phyloP scores from a whole-genome alignment of 2,329 filamentous ascomycete species.

The Alternaria solani region DNA sequence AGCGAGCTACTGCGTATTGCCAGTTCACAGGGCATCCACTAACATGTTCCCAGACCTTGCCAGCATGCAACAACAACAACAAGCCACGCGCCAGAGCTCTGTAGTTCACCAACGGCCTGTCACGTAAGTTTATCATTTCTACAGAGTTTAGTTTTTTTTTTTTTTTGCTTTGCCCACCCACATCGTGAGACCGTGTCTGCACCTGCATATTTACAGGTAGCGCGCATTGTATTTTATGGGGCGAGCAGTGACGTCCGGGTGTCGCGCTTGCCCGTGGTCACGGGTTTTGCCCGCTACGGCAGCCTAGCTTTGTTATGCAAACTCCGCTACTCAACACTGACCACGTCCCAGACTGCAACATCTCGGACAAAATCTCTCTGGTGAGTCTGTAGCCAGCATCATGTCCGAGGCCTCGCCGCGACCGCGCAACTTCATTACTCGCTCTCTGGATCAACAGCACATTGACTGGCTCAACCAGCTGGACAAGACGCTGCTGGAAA shows the following conservation, averaged over 20 bases:
- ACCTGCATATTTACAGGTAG: not conserved
- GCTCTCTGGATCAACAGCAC: constrained; percentile 54
- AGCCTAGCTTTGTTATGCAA: constrained; percentile 19
- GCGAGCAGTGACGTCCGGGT: constrained; percentile 13
- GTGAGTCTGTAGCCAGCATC: constrained; percentile 55
- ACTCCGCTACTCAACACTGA: constrained; percentile 18
- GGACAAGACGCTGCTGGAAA: constrained; percentile 54
- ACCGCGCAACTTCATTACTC: constrained; percentile 54
- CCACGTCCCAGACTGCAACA: constrained; percentile 33
- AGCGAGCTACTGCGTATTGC: not conserved
- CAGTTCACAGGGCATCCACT: constrained; percentile 9
- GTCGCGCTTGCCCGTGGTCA: constrained; percentile 26
- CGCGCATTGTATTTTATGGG: constrained; percentile 2
- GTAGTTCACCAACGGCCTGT: constrained; percentile 46
- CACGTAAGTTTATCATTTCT: constrained; percentile 38
- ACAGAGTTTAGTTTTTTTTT: not conserved
- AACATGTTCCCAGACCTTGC: constrained; percentile 52
- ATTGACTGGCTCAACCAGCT: constrained; percentile 56
- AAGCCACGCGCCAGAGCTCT: constrained; percentile 50
- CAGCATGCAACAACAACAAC: constrained; percentile 59
- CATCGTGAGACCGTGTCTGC: not conserved
- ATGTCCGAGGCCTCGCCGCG: constrained; percentile 58
- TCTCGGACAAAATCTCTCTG: constrained; percentile 51
- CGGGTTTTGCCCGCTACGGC: constrained; percentile 29
- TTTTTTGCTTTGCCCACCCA: not conserved